phyloP scores from a whole-genome alignment of 257 asterid genomes.

The Primulina tabacum region DNA sequence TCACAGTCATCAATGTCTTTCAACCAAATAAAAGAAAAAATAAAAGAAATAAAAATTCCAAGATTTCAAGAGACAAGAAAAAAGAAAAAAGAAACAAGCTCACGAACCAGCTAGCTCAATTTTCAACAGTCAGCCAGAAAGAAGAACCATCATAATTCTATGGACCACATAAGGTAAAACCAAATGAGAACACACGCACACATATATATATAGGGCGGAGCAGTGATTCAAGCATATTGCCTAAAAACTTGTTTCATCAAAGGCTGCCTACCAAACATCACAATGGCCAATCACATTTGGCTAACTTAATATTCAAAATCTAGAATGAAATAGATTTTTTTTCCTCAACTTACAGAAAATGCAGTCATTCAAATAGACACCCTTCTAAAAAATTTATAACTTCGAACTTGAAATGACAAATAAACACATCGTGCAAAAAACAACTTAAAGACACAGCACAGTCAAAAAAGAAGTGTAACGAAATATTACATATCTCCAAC shows the following conservation, averaged over 20 bases:
- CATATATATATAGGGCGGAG: neutral
- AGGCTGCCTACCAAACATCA: neutral
- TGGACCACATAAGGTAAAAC: slow-evolving; percentile 2
- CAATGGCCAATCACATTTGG: neutral
- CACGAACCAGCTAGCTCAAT: neutral
- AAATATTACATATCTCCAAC: slow-evolving; percentile 5
- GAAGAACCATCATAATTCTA: neutral
- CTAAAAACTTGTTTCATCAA: neutral
- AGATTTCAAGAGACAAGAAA: neutral
- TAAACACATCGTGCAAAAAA: slow-evolving; percentile 3
- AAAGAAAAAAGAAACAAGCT: slow-evolving; percentile 15
- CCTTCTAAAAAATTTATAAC: neutral
- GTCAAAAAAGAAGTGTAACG: neutral
- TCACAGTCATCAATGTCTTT: neutral
- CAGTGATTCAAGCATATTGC: slow-evolving; percentile 9
- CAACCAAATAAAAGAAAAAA: slow-evolving; percentile 5
- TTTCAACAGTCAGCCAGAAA: slow-evolving; percentile 2
- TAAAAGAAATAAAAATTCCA: neutral
- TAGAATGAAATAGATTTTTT: no score
- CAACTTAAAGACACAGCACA: neutral
- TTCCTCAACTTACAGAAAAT: neutral
- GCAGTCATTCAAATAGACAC: slow-evolving; percentile 1
- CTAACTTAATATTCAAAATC: neutral
- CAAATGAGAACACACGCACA: neutral
- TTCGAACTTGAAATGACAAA: slow-evolving; percentile 13